Conservation (phyloP, 139 green algal species). For the Micractinium sp. region DNA sequence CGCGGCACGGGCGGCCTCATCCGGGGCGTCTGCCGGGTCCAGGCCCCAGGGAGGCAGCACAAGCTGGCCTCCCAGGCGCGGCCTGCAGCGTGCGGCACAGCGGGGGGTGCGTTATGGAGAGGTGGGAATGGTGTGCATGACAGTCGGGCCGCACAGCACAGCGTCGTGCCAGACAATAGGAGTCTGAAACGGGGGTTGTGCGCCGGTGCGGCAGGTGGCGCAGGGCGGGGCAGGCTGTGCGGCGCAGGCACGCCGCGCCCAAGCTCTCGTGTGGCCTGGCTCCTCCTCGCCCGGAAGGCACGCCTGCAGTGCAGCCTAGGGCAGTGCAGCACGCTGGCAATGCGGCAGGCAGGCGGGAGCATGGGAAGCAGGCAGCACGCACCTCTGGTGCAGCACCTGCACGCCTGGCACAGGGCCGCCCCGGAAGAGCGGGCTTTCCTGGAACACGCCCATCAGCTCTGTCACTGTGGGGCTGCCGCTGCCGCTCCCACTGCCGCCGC, state of each 20-base stretch:
- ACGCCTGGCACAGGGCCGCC: constrained; percentile 17
- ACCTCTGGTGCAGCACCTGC: constrained; percentile 27
- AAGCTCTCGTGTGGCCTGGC: too few relatives aligned
- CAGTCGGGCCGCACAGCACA: too few relatives aligned
- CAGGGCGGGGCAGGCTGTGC: too few relatives aligned
- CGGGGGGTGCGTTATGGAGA: too few relatives aligned
- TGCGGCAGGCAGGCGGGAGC: too few relatives aligned
- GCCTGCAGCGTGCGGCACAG: background rate
- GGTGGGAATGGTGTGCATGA: too few relatives aligned
- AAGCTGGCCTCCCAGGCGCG: constrained; percentile 12
- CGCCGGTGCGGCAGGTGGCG: too few relatives aligned
- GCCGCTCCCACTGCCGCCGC: background rate
- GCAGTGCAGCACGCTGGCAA: background rate
- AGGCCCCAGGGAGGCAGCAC: constrained; percentile 3
- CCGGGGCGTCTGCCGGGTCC: background rate
- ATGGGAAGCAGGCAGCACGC: background rate
- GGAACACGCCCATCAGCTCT: constrained; percentile 15
- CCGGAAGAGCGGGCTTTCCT: constrained; percentile 21
- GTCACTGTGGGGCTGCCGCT: background rate
- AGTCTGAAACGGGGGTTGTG: too few relatives aligned
- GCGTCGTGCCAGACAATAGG: too few relatives aligned
- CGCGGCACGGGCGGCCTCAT: background rate
- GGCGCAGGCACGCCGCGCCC: too few relatives aligned
- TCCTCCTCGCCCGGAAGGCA: background rate
- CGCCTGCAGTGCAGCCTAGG: background rate